Evolutionary conservation across 805 yeast genomes (phyloP), one percentile per base, ranked within the genome.

Genomic region (Spencermartinsiella europaea): DNA sequence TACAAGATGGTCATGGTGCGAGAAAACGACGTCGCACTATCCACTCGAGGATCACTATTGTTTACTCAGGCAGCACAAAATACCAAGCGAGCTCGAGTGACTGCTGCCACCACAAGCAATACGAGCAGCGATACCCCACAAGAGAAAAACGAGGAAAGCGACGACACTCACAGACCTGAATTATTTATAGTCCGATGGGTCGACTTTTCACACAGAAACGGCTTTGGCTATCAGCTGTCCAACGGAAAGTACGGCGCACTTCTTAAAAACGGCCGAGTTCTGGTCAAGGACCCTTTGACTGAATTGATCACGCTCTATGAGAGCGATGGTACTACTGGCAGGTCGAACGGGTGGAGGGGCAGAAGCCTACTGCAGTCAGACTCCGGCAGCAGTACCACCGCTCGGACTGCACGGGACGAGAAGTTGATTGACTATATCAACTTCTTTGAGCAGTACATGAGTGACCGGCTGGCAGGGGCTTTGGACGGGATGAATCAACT

Each of bases 191-290:
- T 95, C 50, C 90, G 91, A 63, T 93, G 99, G 99, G 98, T 95
- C 22, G 99, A 93, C 64, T 93, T 91, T 64, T 85, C 96, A 21
- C 89, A 90, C 68, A 88, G 85, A 64, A 95, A 91, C 66, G 99
- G 99, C 1, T 83, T 93, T 61, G 86, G 96, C 3, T 93, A 91
- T 64, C 96, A 93, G 62, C 70, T 93, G 47, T 85, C 91, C 17
- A 85, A 89, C 39, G 93, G 91, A 49, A 85, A 85, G 31, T 25
- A 25, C 31, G 31, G 31, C 12, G 31, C 31, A 7, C 31, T 25
- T 12, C 31, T 90, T 69, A 86, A 87, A 55, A 91, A 87, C 58
- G 85, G 86, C 16, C 81, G 85, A 47, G 83, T 95, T 3, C 79
- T 93, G 55, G 73, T 91, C 49, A 82, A 57, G 54, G 87, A 65